These are phyloP conservation scores for Yarrowia alimentaria DNA, from an alignment of 805 yeast genomes.

Conservation along the genomic window DNA sequence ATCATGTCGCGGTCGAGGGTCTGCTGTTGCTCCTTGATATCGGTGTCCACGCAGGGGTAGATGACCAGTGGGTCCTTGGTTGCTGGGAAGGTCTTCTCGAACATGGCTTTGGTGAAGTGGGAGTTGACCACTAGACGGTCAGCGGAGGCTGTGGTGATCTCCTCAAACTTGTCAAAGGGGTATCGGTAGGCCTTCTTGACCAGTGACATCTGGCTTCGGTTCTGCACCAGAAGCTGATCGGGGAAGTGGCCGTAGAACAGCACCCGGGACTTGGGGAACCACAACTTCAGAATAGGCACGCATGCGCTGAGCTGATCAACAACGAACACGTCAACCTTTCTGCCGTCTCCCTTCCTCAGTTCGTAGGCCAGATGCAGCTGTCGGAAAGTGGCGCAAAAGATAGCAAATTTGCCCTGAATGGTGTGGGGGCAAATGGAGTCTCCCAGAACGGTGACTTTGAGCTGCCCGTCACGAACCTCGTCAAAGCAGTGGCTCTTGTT, in stretches of 20 bases:
- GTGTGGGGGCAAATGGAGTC: constrained; percentile 74
- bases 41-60: constrained; percentile 72
- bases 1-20: constrained; percentile 8
- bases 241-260: constrained; percentile 97
- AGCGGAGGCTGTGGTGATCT: constrained; percentile 69
- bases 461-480: constrained; percentile 58
- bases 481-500: constrained; percentile 86
- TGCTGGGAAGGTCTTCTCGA: constrained; percentile 56
- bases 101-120: constrained; percentile 71
- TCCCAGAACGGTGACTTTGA: constrained; percentile 73
- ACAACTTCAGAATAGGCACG: constrained; percentile 60
- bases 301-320: constrained; percentile 88
- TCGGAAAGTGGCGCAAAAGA: constrained; percentile 77
- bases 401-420: constrained; percentile 64
- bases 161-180: constrained; percentile 85
- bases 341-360: constrained; percentile 49
- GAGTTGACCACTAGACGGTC: constrained; percentile 88
- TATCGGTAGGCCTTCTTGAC: constrained; percentile 65
- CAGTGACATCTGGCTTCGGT: constrained; percentile 45
- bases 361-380: constrained; percentile 64
- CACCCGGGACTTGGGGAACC: constrained; percentile 46
- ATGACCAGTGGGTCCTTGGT: constrained; percentile 53
- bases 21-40: constrained; percentile 30
- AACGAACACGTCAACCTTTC: constrained; percentile 64
- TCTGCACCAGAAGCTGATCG: constrained; percentile 69